Percentiles rank a stretch among this genome's conserved stretches.
Conservation (phyloP, 2,329 filamentous ascomycete genomes). For the Lachnellula subtilissima region DNA sequence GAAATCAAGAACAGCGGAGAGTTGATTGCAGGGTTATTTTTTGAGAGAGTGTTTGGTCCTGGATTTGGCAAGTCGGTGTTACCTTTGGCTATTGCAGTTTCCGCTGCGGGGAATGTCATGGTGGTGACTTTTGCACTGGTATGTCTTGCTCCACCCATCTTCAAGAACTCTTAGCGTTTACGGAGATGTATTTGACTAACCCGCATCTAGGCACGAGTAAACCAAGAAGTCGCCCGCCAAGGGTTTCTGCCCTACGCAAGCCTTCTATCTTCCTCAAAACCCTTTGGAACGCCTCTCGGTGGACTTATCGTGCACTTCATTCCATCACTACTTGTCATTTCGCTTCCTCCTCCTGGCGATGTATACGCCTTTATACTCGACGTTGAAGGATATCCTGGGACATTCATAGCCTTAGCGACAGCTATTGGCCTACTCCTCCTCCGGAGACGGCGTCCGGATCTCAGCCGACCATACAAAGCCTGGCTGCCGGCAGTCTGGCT, state of each 20-base stretch:
- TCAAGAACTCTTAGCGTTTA: slow-evolving; percentile 12
- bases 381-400: slow-evolving; percentile 35
- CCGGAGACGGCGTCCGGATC: slow-evolving; percentile 47
- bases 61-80: slow-evolving; percentile 38
- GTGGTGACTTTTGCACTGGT: slow-evolving; percentile 51
- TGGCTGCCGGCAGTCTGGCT: slow-evolving; percentile 31
- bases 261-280: slow-evolving; percentile 28
- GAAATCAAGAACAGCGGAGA: slow-evolving; percentile 51
- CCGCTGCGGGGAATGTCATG: slow-evolving; percentile 45
- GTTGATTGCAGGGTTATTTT: slow-evolving; percentile 53
- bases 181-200: slow-evolving; percentile 3
- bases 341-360: slow-evolving; percentile 43
- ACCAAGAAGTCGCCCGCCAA: slow-evolving; percentile 44
- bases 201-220: slow-evolving; percentile 38
- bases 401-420: slow-evolving; percentile 40
- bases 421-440: slow-evolving; percentile 39
- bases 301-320: slow-evolving; percentile 55
- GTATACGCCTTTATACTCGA: slow-evolving; percentile 35
- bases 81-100: slow-evolving; percentile 42
- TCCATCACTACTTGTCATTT: slow-evolving; percentile 53
- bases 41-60: slow-evolving; percentile 48
- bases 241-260: slow-evolving; percentile 42
- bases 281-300: slow-evolving; percentile 26
- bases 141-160: slow-evolving; percentile 27
- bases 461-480: slow-evolving; percentile 27